Percentiles rank a stretch among this genome's conserved stretches.
Conservation (phyloP, 192 early-diverging fungal species). For the Coemansia sp. region DNA sequence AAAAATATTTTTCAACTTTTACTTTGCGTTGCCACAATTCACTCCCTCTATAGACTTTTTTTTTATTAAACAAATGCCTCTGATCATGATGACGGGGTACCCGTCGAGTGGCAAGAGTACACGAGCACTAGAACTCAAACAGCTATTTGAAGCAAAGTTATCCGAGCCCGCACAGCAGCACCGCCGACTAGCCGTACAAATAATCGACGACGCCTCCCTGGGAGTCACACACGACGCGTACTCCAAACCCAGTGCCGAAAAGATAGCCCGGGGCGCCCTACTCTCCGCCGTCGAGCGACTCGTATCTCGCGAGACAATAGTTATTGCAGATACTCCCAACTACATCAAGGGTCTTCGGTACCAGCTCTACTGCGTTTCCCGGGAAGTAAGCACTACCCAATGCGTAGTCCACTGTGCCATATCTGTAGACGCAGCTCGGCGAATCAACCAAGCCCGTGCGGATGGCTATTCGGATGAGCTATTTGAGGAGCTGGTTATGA, state of each 20-base stretch:
- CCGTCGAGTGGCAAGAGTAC: slow-evolving; percentile 91
- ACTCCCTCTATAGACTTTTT: neutral
- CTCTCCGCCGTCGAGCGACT: slow-evolving; percentile 89
- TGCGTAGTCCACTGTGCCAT: slow-evolving; percentile 78
- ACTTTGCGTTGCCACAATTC: neutral
- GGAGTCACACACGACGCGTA: slow-evolving; percentile 66
- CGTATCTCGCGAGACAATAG: slow-evolving; percentile 79
- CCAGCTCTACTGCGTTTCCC: slow-evolving; percentile 89
- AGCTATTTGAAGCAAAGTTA: slow-evolving; percentile 56
- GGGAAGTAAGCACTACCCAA: slow-evolving; percentile 82
- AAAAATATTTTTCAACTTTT: neutral
- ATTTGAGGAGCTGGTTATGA: slow-evolving; percentile 77
- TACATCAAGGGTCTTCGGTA: slow-evolving; percentile 99
- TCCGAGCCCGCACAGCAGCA: slow-evolving; percentile 37
- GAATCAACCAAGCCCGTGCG: slow-evolving; percentile 56
- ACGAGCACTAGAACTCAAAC: slow-evolving; percentile 72
- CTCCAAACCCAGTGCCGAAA: slow-evolving; percentile 70
- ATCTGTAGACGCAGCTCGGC: slow-evolving; percentile 57
- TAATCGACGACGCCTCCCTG: slow-evolving; percentile 78
- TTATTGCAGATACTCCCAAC: slow-evolving; percentile 94
- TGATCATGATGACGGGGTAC: slow-evolving; percentile 84
- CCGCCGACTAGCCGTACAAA: slow-evolving; percentile 64
- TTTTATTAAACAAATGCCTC: slow-evolving; percentile 69
- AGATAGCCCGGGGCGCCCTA: slow-evolving; percentile 80
- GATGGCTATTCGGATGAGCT: slow-evolving; percentile 51